Evolutionary conservation across 192 early-diverging fungal species (phyloP).

Genomic region (Podila epicladia): DNA sequence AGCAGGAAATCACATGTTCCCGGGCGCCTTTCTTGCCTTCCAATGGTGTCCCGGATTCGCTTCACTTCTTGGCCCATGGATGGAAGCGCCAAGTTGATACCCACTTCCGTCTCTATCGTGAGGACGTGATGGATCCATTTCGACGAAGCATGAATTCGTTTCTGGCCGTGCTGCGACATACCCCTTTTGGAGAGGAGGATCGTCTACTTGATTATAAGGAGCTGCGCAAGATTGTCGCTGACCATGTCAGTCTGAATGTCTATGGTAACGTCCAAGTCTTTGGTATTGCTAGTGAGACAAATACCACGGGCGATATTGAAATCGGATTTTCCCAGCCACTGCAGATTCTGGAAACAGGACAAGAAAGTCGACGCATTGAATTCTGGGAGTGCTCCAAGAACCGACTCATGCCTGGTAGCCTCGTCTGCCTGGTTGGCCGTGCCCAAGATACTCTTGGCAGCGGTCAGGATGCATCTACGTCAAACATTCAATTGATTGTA

Average conservation of each 20-base stretch:
- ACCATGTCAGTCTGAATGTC: constrained; percentile 50
- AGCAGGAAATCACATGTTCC: constrained; percentile 53
- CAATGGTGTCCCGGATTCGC: constrained; percentile 43
- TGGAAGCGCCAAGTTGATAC: constrained; percentile 61
- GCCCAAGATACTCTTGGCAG: neutral
- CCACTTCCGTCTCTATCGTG: constrained; percentile 67
- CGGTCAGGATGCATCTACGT: neutral
- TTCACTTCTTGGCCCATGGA: constrained; percentile 59
- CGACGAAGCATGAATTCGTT: constrained; percentile 54
- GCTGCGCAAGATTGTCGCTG: constrained; percentile 23
- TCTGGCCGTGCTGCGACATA: constrained; percentile 20
- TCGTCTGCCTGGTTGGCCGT: constrained; percentile 54
- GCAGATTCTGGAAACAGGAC: constrained; percentile 4
- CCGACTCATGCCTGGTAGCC: constrained; percentile 55
- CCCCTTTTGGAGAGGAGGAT: constrained; percentile 9
- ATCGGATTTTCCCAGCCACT: constrained; percentile 40
- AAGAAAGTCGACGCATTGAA: constrained; percentile 29
- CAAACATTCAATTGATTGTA: constrained; percentile 42
- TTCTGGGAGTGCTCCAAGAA: constrained; percentile 57
- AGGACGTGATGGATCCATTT: constrained; percentile 63
- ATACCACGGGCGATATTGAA: constrained; percentile 24
- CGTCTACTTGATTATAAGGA: constrained; percentile 14
- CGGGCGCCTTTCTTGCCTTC: constrained; percentile 59
- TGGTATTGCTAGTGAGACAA: constrained; percentile 28
- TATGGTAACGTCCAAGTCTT: constrained; percentile 48